These are phyloP conservation scores for Geotrichum fermentans DNA, from an alignment of 1,139 yeast genomes.

Conservation along the genomic window DNA sequence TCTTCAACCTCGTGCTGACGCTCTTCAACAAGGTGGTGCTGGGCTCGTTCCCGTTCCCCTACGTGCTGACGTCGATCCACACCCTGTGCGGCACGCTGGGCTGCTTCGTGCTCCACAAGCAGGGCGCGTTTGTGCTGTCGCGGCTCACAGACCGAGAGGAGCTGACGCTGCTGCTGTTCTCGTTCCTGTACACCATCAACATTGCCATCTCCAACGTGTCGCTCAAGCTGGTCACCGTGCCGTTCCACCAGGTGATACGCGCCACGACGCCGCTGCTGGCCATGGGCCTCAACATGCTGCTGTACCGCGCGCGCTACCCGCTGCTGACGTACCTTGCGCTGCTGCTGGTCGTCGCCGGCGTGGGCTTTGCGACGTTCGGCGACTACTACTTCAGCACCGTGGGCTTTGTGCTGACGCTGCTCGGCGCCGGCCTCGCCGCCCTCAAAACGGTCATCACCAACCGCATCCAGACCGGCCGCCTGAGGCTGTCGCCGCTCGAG, in stretches of 20 bases:
- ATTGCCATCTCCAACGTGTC: slow-evolving; percentile 31
- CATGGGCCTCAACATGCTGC: slow-evolving; percentile 25
- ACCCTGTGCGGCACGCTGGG: slow-evolving; percentile 29
- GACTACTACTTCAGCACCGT: slow-evolving; percentile 28
- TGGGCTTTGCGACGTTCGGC: slow-evolving; percentile 28
- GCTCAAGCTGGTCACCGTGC: slow-evolving; percentile 30
- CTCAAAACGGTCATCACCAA: slow-evolving; percentile 30
- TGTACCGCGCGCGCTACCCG: slow-evolving; percentile 26
- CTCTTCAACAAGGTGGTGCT: slow-evolving; percentile 30
- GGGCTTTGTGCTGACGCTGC: slow-evolving; percentile 28
- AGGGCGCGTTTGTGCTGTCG: slow-evolving; percentile 26
- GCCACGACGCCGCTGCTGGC: slow-evolving; percentile 32
- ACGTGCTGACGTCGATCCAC: slow-evolving; percentile 29
- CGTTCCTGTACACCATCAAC: slow-evolving; percentile 31
- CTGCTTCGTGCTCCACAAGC: slow-evolving; percentile 24
- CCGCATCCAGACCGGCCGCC: slow-evolving; percentile 29
- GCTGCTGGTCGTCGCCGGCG: slow-evolving; percentile 23
- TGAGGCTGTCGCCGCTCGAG: slow-evolving; percentile 29
- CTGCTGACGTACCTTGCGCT: slow-evolving; percentile 28
- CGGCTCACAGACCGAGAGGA: slow-evolving; percentile 25
- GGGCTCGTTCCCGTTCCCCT: slow-evolving; percentile 31
- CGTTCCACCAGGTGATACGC: slow-evolving; percentile 31
- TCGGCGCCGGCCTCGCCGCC: slow-evolving; percentile 30
- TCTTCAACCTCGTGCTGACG: slow-evolving; percentile 30
- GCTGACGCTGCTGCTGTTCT: slow-evolving; percentile 26